Conservation (phyloP, 2,329 filamentous ascomycete genomes). For the Hypoxylon sp. region DNA sequence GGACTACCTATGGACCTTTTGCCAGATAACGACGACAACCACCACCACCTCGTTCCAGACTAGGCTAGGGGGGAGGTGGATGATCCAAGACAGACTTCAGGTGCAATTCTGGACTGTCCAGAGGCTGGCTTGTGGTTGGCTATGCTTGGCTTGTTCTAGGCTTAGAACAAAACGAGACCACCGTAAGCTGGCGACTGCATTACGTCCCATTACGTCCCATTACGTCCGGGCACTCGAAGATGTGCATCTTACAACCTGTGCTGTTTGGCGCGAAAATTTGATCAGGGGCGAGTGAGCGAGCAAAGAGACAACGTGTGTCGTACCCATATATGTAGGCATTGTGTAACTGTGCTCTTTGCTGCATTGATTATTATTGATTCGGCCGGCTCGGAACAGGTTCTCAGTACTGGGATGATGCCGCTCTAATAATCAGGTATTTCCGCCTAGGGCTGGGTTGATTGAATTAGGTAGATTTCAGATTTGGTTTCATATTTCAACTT, state of each 20-base stretch:
- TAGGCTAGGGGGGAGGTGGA: constrained; percentile 15
- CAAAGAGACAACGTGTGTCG: constrained; percentile 24
- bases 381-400: constrained; percentile 17
- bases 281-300: constrained; percentile 2
- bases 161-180: too few species aligned
- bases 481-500: constrained; percentile 33
- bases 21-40: too few species aligned
- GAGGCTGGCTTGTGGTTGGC: constrained; percentile 20
- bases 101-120: too few species aligned
- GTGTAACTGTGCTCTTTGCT: constrained; percentile 27
- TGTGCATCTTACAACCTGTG: constrained; percentile 5
- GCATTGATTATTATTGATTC: constrained; percentile 32
- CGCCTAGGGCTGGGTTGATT: constrained; percentile 14
- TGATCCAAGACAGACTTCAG: constrained; percentile 19
- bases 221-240: constrained; percentile 15
- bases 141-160: constrained; percentile 19
- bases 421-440: constrained; percentile 15
- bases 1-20: too few species aligned
- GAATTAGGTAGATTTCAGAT: constrained; percentile 22
- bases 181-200: constrained; percentile 19
- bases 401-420: constrained; percentile 23
- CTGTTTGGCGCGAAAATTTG: constrained; percentile 21
- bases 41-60: constrained; percentile 1
- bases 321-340: constrained; percentile 33
- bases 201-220: too few species aligned